Conservation (phyloP, 345 rosid genomes). For the Sisymbrium irio region DNA sequence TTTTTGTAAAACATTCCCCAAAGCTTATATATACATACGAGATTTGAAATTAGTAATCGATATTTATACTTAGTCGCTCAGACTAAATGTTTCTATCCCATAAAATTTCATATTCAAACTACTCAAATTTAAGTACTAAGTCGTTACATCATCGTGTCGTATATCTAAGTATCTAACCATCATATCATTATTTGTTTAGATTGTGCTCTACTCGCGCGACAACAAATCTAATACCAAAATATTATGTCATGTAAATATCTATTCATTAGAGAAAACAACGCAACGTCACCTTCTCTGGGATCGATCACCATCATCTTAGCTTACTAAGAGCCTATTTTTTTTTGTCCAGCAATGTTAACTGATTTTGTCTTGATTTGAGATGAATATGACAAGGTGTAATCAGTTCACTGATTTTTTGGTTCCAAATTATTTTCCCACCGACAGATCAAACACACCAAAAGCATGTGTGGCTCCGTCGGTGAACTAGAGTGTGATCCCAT, state of each 20-base stretch:
- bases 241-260: slow-evolving; percentile 26
- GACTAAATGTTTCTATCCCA: background rate
- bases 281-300: slow-evolving; percentile 24
- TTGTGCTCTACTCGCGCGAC: background rate
- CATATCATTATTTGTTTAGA: background rate
- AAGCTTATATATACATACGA: background rate
- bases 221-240: slow-evolving; percentile 22
- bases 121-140: background rate
- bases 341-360: slow-evolving; percentile 31
- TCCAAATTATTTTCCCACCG: slow-evolving; percentile 24
- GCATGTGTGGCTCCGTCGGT: slow-evolving; percentile 9
- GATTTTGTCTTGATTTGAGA: slow-evolving; percentile 25
- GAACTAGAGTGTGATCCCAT: background rate
- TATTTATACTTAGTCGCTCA: background rate
- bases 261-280: slow-evolving; percentile 3
- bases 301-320: slow-evolving; percentile 18
- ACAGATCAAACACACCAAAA: slow-evolving; percentile 13
- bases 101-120: background rate
- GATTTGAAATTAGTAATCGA: background rate
- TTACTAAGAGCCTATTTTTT: slow-evolving; percentile 23
- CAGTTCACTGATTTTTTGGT: background rate
- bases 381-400: slow-evolving; percentile 6
- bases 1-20: background rate
- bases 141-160: background rate
- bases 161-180: background rate